phyloP scores from a whole-genome alignment of 1,139 yeast species.

The Geotrichum candidum region DNA sequence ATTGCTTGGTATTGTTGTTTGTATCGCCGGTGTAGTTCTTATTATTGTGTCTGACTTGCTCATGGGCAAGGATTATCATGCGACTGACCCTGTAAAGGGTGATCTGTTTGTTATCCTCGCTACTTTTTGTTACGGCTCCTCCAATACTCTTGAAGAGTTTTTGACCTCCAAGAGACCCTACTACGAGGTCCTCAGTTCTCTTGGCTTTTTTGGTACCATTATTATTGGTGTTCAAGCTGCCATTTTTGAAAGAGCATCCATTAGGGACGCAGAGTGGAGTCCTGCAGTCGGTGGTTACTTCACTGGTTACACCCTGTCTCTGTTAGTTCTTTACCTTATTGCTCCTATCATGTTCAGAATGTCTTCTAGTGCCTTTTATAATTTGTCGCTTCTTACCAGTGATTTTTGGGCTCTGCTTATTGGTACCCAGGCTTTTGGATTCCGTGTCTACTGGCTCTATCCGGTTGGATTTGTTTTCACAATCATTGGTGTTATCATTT shows the following conservation, averaged over 20 bases:
- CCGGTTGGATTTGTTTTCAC: conserved; percentile 43
- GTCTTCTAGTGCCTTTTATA: conserved; percentile 45
- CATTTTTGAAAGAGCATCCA: conserved; percentile 38
- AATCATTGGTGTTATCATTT: conserved; percentile 39
- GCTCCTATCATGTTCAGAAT: conserved; percentile 42
- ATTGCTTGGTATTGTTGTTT: conserved; percentile 37
- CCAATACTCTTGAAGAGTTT: conserved; percentile 41
- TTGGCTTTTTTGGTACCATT: conserved; percentile 39
- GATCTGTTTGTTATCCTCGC: conserved; percentile 41
- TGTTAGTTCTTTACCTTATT: conserved; percentile 37
- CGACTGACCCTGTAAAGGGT: conserved; percentile 39
- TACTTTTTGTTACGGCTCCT: conserved; percentile 42
- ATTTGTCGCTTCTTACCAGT: conserved; percentile 40
- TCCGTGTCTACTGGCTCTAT: conserved; percentile 42
- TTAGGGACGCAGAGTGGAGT: conserved; percentile 38
- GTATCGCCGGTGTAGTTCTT: conserved; percentile 42
- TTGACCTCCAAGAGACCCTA: conserved; percentile 42
- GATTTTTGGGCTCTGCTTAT: conserved; percentile 44
- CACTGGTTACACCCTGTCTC: conserved; percentile 38
- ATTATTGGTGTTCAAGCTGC: conserved; percentile 42
- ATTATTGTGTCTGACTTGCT: conserved; percentile 38
- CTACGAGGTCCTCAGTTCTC: conserved; percentile 41
- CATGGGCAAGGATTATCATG: conserved; percentile 38
- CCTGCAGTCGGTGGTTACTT: conserved; percentile 40
- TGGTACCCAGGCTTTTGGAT: conserved; percentile 41